Evolutionary conservation across 73 alveolate species (phyloP).

Genomic region (Tetrahymena borealis): DNA sequence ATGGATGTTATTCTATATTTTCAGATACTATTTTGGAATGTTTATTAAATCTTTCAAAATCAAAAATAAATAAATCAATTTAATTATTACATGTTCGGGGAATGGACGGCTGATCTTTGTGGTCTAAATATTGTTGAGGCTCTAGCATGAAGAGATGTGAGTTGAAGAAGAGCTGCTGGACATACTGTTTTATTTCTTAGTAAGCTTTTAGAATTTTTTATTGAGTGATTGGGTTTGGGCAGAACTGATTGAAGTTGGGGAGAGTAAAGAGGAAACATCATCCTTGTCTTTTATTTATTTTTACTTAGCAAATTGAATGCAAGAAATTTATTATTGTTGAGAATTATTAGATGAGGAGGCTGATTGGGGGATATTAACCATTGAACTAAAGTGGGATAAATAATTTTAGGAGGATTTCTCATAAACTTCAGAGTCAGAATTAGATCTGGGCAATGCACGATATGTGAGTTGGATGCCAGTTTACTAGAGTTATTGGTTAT

Average conservation of each 20-base stretch:
- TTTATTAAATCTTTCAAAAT: too few relatives aligned
- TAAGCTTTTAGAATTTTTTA: background rate
- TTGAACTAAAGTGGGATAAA: background rate
- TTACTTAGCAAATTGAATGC: background rate
- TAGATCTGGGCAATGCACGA: background rate
- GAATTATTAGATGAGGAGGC: background rate
- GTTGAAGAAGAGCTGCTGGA: background rate
- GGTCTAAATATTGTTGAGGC: background rate
- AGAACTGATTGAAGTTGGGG: background rate
- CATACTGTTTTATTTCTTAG: background rate
- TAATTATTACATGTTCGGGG: slow-evolving; percentile 1
- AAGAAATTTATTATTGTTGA: background rate
- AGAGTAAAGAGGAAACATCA: background rate
- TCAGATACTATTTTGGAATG: too few relatives aligned
- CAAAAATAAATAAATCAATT: too few relatives aligned
- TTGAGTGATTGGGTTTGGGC: background rate
- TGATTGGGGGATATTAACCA: background rate
- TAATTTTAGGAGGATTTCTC: background rate
- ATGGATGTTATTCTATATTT: too few relatives aligned
- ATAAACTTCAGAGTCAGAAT: background rate
- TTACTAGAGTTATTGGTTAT: background rate
- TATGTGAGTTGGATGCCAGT: background rate
- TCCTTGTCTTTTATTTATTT: background rate
- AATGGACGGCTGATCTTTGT: background rate
- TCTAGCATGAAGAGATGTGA: background rate